Conservation (phyloP, 78 protist genomes). For the Mastigamoeba balamuthi region DNA sequence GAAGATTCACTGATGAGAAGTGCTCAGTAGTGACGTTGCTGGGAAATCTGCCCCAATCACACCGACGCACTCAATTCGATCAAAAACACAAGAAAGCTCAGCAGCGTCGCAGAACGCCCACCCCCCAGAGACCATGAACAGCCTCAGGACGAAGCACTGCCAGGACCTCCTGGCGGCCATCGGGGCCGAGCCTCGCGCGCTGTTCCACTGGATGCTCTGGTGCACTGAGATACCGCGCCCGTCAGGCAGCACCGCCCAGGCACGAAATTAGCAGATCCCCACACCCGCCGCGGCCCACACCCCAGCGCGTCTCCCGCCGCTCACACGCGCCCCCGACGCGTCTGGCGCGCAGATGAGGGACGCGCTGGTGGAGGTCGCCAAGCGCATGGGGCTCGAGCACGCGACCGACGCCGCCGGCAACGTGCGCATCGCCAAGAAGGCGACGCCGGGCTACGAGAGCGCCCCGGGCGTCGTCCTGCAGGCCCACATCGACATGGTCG, state of each 20-base stretch:
- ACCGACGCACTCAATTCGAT: no score
- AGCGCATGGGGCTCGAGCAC: neutral
- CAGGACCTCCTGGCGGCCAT: no score
- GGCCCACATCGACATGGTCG: conserved; percentile 44
- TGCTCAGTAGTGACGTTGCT: no score
- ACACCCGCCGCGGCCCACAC: no score
- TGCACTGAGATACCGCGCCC: neutral
- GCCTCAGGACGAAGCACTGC: no score
- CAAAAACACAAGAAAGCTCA: no score
- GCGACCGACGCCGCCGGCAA: conserved; percentile 10
- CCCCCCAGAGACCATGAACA: no score
- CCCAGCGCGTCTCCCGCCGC: no score
- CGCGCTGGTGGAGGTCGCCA: neutral
- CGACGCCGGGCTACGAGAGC: conserved; percentile 18
- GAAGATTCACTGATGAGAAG: no score
- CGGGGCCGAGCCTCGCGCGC: neutral
- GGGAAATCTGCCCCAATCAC: no score
- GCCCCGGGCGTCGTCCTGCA: conserved; percentile 26
- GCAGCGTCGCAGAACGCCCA: no score
- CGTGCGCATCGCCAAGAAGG: conserved; percentile 3
- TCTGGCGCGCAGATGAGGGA: neutral
- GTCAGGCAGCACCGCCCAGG: neutral
- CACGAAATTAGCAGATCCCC: no score
- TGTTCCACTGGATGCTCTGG: neutral
- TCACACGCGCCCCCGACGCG: neutral